Base-by-base conservation (phyloP, 2,329 filamentous ascomycete genomes). In the Ustulina deusta region DNA sequence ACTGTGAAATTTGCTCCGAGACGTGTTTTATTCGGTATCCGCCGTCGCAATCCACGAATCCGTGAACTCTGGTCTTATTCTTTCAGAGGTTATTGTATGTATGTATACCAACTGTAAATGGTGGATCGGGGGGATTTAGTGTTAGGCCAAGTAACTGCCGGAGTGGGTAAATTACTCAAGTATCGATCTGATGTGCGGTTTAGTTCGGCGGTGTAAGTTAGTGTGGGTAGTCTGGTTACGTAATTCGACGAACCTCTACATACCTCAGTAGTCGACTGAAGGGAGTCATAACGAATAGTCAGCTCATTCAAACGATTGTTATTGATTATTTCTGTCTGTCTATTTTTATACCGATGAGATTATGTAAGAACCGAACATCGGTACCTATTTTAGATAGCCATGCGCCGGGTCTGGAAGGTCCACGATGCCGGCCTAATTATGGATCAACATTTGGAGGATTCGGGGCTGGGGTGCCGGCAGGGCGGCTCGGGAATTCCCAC, bases 381-480 rank as follows among this genome's bases (percentile, higher is more conserved):
- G 17, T 48, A 13, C 22, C 44, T 29, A n/a, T n/a, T 6, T 9
- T 42, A 42, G 15, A 15, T 15, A 27, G 48, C 25, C 15, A 52
- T n/a, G 29, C 17, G 27, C 34, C 34, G 32, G 51, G 51, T 54
- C 29, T 38, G 29, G 52, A 25, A 80, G 82, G 11, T 40, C 25
- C n/a, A 9, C 63, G 97, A 10, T 34, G 36, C 36, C 52, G 61
- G 54, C n/a, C 61, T 54, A 57, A 61, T 66, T 66, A 58, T 57
- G 58, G 63, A 61, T 57, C 40, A 34, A 51, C 40, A 32, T 15
- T 42, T 22, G 44, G 22, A 63, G 59, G 54, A 54, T 66, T 22
- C 27, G 52, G 60, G 54, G 40, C 61, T 54, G 55, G 55, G 60
- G 22, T 57, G n/a, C 46, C 54, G 55, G 65, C 54, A 59, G 9